Evolutionary conservation across 2,329 filamentous ascomycete genomes (phyloP).

Genomic region (Tolypocladium tundrense): DNA sequence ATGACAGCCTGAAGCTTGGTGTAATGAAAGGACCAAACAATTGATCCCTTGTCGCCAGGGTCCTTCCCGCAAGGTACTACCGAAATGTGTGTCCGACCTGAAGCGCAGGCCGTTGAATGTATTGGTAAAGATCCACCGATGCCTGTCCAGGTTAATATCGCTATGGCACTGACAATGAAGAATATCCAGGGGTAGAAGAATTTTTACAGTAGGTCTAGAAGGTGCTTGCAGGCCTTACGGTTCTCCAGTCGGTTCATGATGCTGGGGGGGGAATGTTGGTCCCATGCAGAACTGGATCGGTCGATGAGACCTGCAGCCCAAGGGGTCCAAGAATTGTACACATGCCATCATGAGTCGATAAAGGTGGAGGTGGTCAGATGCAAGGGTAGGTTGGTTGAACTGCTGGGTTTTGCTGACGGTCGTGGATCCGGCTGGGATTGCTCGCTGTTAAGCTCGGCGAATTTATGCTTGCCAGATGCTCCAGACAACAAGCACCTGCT

Average conservation of each 20-base stretch:
- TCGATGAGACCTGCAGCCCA: neutral
- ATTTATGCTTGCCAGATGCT: neutral
- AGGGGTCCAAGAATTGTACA: neutral
- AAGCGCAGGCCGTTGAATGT: too few species aligned
- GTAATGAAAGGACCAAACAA: too few species aligned
- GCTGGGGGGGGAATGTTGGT: neutral
- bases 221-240: too few species aligned
- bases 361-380: neutral
- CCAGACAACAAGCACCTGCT: neutral
- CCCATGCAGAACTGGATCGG: constrained; percentile 1
- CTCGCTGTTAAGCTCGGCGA: neutral
- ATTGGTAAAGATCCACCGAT: too few species aligned
- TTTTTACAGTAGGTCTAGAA: too few species aligned
- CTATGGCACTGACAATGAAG: too few species aligned
- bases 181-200: too few species aligned
- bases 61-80: too few species aligned
- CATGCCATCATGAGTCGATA: neutral
- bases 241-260: neutral
- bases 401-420: neutral
- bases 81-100: too few species aligned
- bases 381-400: neutral
- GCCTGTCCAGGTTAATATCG: too few species aligned
- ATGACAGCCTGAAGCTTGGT: too few species aligned
- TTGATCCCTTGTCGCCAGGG: too few species aligned
- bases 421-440: neutral